Base-by-base conservation (phyloP, 1,284 basidiomycete genomes). In the Xerocomus amazonicus region DNA sequence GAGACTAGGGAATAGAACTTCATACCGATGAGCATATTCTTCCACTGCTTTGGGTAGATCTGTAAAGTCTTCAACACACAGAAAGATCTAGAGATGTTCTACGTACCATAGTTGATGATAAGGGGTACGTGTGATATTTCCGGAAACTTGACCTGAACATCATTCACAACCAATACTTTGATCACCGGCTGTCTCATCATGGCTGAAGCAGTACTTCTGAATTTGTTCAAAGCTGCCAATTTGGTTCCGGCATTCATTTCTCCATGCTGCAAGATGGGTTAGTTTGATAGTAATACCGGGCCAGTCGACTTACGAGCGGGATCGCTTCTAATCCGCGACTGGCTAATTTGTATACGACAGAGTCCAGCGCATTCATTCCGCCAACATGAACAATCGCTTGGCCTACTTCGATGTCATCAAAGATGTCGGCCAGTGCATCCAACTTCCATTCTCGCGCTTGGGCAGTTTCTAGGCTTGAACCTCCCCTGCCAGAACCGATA, bases 401-500 rank as follows among this genome's bases (percentile, higher is more conserved):
- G 43, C 77, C 74, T 9, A 88, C 77, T 40, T 93, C 91, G 13
- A 92, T 81, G 65, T 98, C 95, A 44, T 96, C 92, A 57, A 97
- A 86, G 53, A 98, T 75, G 68, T 97, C 96, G 23, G 90, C 85
- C 32, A 99, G 77, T 14, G 93, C 94, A 63, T 99, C 95, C 45
- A 99, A 75, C 71, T 99, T 99, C 91, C 94, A 98, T 70, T 97
- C 95, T 55, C 92, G 81, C 33, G 93, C 93, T 66, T 92, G 89
- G 12, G 83, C 82, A 40, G 84, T 92, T 70, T 95, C 92, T 12
- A 90, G 87, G 67, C 75, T 90, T 10, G 83, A 81, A 4, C 83
- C 78, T 36, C 85, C 81, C 46, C 92, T 76, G 12, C 92, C 92
- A 23, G 91, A 92, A 16, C 93, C 93, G 56, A 94, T 93, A 44